Conservation (phyloP, 1,139 yeast species). For the Sugiyamaella sp. region DNA sequence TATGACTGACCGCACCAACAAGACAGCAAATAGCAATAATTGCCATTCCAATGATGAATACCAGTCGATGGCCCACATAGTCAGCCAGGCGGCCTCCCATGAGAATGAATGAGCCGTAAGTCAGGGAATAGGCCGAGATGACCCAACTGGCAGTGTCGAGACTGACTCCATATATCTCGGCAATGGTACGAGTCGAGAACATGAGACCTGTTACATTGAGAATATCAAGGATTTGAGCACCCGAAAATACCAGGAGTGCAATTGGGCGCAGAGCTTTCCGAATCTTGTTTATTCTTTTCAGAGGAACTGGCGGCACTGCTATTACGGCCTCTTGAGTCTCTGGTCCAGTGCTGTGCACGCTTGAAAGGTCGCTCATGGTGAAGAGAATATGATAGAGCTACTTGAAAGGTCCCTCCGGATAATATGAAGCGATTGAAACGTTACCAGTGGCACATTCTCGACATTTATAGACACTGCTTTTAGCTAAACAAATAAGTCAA, state of each 20-base stretch:
- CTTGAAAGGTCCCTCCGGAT: too few species aligned
- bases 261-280: constrained; percentile 16
- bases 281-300: constrained; percentile 7
- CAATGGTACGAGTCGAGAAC: constrained; percentile 35
- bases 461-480: neutral
- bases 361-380: neutral
- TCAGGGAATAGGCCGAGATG: constrained; percentile 45
- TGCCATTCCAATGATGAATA: constrained; percentile 34
- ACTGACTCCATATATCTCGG: constrained; percentile 33
- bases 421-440: too few species aligned
- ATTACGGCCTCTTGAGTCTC: constrained; percentile 5
- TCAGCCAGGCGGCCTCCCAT: constrained; percentile 46
- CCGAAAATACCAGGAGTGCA: constrained; percentile 26
- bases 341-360: constrained; percentile 10
- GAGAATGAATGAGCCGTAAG: constrained; percentile 45
- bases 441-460: neutral
- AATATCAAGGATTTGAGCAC: constrained; percentile 32
- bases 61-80: constrained; percentile 42
- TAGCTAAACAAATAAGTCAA: neutral
- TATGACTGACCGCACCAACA: constrained; percentile 40
- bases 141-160: constrained; percentile 44
- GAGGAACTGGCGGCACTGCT: neutral
- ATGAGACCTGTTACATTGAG: constrained; percentile 41
- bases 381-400: too few species aligned
- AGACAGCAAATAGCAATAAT: constrained; percentile 38